Conservation (phyloP, 352 stramenopile genomes). For the Thraustochytrium sp. region DNA sequence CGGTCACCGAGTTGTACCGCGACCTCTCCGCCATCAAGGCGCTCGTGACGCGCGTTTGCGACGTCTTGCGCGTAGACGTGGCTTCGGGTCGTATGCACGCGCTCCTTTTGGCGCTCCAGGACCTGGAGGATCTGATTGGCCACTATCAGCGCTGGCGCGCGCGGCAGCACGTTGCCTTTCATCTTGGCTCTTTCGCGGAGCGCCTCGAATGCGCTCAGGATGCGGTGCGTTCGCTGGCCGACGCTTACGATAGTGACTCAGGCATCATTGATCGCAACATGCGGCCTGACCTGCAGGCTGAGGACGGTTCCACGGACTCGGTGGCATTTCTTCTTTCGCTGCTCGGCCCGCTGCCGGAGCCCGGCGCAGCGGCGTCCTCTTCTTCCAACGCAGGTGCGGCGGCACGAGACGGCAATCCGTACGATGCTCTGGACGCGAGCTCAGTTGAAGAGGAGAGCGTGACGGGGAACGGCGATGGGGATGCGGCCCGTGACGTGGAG, state of each 20-base stretch:
- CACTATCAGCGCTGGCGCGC: constrained; percentile 3
- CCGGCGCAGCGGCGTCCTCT: too few relatives aligned
- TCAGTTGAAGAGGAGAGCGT: neutral
- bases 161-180: neutral
- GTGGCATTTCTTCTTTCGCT: neutral
- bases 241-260: neutral
- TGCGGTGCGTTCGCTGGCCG: neutral
- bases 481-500: neutral
- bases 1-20: neutral
- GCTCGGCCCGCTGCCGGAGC: neutral
- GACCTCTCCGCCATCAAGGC: neutral
- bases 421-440: neutral
- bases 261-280: neutral
- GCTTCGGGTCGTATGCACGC: neutral
- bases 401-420: neutral
- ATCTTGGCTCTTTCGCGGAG: neutral
- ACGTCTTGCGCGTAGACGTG: neutral
- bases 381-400: too few relatives aligned
- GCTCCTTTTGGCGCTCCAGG: neutral
- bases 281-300: neutral
- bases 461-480: neutral
- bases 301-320: neutral
- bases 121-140: neutral
- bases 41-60: neutral
- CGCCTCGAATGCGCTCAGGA: neutral